Evolutionary conservation across 2,329 filamentous ascomycete species (phyloP), one percentile per base, ranked within the genome.

Genomic region (Botrytis tulipae): DNA sequence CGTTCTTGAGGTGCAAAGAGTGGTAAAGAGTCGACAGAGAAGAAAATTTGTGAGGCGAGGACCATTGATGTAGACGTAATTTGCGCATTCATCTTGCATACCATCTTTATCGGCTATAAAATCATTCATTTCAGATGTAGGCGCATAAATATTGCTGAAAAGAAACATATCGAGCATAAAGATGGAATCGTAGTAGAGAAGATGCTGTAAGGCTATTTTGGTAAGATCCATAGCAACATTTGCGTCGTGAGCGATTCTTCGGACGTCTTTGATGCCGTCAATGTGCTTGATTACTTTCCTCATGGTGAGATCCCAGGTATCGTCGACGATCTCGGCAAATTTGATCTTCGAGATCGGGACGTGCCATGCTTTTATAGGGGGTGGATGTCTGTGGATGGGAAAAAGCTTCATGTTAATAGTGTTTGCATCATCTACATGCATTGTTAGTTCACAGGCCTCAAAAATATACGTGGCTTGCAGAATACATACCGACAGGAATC

Each of bases 351-450:
- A 86, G 35, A 99, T 89, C 6, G 96, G 96, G 3, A 99, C 96
- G 80, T 98, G 94, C 91, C 93, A 97, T 65, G 92, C 89, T 79
- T 92, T 91, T 72, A 98, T 91, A 4, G 90, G 87, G 0, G 93
- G 90, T 2, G 95, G 95, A 25, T 90, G 89, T 1, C 90, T 86
- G 79, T 95, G 92, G 65, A 93, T 90, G 0, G 94, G 94, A 82
- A 98, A 98, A 68, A 98, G 89, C 83, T 98, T 98, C 87, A 98
- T 93, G 83, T 98, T 97, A 82, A 98, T 91, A 0, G 94, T 97
- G 82, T 97, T 98, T 75, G 94, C 91, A 77, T 97, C 94, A 82
- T 97, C 94, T 94, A 72, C 29, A 46, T 44, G 35, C 37, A 70
- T 79, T 29, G n/a, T 57, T n/a, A 73, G 44, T 32, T 71, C 18